These are phyloP conservation scores for Neurospora discreta DNA, from an alignment of 495 filamentous ascomycete genomes.

Conservation along the genomic window DNA sequence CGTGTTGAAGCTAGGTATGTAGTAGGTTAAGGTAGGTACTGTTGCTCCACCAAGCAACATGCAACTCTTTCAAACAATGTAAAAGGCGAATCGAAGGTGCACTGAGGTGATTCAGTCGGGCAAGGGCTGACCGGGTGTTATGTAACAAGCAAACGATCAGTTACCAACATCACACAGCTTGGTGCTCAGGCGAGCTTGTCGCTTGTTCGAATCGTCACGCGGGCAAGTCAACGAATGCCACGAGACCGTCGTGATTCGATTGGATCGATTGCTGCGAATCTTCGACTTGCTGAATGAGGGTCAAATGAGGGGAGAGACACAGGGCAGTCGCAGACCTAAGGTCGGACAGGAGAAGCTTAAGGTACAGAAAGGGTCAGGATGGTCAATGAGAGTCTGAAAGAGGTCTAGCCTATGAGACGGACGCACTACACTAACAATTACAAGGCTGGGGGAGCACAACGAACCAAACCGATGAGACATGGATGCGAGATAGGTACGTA, in stretches of 20 bases:
- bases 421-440: background rate
- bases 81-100: background rate
- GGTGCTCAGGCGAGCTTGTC: background rate
- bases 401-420: background rate
- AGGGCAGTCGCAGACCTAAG: background rate
- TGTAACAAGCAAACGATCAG: background rate
- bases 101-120: background rate
- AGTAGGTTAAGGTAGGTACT: too few relatives aligned
- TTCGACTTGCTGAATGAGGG: background rate
- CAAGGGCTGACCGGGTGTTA: background rate
- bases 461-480: background rate
- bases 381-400: background rate
- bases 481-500: background rate
- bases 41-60: background rate
- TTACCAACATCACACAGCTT: background rate
- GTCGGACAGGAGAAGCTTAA: background rate
- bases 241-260: slow-evolving; percentile 15
- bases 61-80: background rate
- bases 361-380: background rate
- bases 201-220: slow-evolving; percentile 9
- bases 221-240: slow-evolving; percentile 21
- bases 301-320: background rate
- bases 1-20: background rate
- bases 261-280: slow-evolving; percentile 5
- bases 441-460: background rate